Base-by-base conservation (phyloP, 2,329 filamentous ascomycete genomes). In the Exophiala calicioides region DNA sequence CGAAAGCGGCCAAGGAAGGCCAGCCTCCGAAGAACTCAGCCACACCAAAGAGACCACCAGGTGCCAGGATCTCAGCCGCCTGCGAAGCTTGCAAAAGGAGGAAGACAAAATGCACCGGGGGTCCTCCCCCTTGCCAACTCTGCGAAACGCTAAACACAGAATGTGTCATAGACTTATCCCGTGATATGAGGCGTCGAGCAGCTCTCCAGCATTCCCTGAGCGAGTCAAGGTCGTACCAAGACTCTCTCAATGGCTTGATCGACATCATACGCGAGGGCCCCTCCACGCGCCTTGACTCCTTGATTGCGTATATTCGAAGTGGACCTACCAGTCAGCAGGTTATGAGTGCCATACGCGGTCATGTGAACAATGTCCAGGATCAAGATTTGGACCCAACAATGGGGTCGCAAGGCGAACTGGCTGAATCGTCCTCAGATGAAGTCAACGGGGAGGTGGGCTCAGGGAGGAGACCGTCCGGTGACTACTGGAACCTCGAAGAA, bases 21-120 rank as follows among this genome's bases (percentile, higher is more conserved):
- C 40, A 18, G 9, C n/a, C 48, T 24, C 27, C 44, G 8, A 52
- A 49, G 23, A 16, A 33, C 23, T 19, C 44, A 5, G 16, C 13
- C 6, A 9, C 19, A 20, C 42, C 37, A 24, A 55, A 52, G 30
- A 34, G 47, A 23, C 29, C 48, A 20, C 18, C 46, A 8, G 50
- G 34, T 24, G 43, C 23, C 9, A 37, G 52, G 32, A 50, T 55
- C 30, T 55, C 52, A 12, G 52, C 52, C 12, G 52, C 52, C n/a
- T 55, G 52, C 18, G 52, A 55, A 27, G 52, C 52, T 26, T 55
- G 52, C 41, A 55, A 55, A 42, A 55, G 53, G 32, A 42, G 52
- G 8, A 55, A 55, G 32, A 55, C 52, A n/a, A 54, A 52, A 42
- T 56, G 53, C 21, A 49, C 51, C 6, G 53, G 53, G 9, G 51